Evolutionary conservation across 208 protist genomes (phyloP), one percentile per base, ranked within the genome.

Genomic region (Leptomonas pyrrhocoris): DNA sequence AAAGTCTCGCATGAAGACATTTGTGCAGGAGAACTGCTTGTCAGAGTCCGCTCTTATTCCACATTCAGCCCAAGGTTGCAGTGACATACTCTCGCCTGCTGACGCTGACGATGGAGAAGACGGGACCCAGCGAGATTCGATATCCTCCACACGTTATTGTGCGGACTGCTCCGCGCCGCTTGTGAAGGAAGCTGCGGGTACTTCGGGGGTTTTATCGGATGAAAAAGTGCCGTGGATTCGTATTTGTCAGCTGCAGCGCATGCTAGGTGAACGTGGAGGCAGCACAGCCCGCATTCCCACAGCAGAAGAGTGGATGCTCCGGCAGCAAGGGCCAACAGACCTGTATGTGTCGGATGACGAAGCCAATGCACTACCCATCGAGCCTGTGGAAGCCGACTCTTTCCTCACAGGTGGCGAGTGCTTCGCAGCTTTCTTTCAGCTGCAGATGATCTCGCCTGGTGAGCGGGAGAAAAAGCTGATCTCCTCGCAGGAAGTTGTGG

Each of bases 381-480:
- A 28, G 15, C 2, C 15, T 1, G 21, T 67, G 5, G 0, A 43
- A 0, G 25, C 2, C 5, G 54, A 43, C 30, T 23, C 27, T 8
- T 21, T 27, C 6, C 42, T 68, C 28, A 23, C 36, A 30, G 64
- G 57, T 13, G 72, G 72, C 5, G 48, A 36, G 42, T 71, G 72
- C 21, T 77, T 53, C 38, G 72, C 58, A 16, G 72, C 64, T 11
- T 77, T 77, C 45, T 77, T 77, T 38, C 50, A 34, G 21, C 72
- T 77, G 11, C 62, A 19, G n/a, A 71, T 71, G 64, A 23, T 77
- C 11, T 31, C 72, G 18, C 36, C 18, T 4, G 13, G 4, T 27
- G 72, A 65, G 31, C 55, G 49, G 21, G 58, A 18, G 34, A n/a
- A n/a, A 2, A 18, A 49, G 27, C 13, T 55, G 6, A 2, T 9